phyloP scores from a whole-genome alignment of 2,329 filamentous ascomycete genomes.

The Xylariomycetidae sp. region DNA sequence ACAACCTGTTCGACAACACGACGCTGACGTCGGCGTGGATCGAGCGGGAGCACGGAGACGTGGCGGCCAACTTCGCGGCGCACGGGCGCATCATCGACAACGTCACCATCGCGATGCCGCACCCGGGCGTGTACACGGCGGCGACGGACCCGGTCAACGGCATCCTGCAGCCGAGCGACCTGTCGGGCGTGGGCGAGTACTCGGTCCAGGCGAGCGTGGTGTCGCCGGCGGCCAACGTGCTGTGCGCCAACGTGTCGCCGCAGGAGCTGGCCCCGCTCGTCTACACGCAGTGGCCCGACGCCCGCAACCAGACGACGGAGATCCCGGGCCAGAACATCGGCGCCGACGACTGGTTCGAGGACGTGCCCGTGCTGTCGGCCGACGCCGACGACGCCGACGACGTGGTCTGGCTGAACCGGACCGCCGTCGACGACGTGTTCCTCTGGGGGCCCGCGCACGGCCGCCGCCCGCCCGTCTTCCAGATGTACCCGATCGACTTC shows the following conservation, averaged over 20 bases:
- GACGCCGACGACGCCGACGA: too few relatives aligned
- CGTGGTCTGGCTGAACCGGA: constrained; percentile 54
- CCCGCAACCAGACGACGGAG: constrained; percentile 27
- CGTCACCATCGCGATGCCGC: constrained; percentile 72
- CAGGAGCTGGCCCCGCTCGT: constrained; percentile 60
- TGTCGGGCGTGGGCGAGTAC: constrained; percentile 65
- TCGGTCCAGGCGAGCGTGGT: constrained; percentile 63
- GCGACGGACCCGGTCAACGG: constrained; percentile 56
- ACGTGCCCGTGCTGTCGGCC: constrained; percentile 29
- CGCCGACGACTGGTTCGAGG: constrained; percentile 30
- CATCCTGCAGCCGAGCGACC: constrained; percentile 65
- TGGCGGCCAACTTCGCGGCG: constrained; percentile 43
- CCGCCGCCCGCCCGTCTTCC: constrained; percentile 50
- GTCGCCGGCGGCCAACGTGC: constrained; percentile 65
- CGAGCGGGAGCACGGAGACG: constrained; percentile 47
- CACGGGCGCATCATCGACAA: constrained; percentile 65
- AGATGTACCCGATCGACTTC: constrained; percentile 51
- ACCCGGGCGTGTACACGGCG: constrained; percentile 62
- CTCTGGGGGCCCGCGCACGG: constrained; percentile 53
- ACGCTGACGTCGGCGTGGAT: constrained; percentile 69
- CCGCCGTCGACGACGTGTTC: constrained; percentile 66
- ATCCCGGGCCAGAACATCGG: constrained; percentile 29
- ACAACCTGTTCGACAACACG: constrained; percentile 66
- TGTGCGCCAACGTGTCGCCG: constrained; percentile 63
- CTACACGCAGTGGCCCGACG: constrained; percentile 55